These are phyloP conservation scores for Chaetomiaceae sp. DNA, from an alignment of 2,329 filamentous ascomycete species.

Conservation along the genomic window DNA sequence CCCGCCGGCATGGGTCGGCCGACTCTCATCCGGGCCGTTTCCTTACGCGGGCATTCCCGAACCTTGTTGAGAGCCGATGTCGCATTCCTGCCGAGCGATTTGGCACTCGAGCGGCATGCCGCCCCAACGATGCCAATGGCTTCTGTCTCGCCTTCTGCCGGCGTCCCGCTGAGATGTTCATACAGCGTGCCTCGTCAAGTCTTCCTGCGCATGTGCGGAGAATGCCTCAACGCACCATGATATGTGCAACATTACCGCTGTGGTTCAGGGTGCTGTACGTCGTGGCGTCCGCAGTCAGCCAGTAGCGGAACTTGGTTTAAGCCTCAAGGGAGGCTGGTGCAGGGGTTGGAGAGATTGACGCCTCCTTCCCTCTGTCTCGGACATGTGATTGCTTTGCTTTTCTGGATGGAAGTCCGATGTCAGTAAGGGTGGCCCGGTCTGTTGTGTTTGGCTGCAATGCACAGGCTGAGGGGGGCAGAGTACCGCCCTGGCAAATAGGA, in stretches of 20 bases:
- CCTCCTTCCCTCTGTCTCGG: no score
- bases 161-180: not conserved
- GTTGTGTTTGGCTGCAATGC: no score
- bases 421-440: no score
- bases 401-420: not conserved
- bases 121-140: not conserved
- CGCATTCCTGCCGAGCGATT: constrained; percentile 4
- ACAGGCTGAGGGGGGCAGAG: no score
- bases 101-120: not conserved
- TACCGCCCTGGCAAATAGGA: no score
- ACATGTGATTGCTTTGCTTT: not conserved
- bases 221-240: no score
- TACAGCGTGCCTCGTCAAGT: no score
- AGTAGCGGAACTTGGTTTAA: not conserved
- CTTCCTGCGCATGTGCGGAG: no score
- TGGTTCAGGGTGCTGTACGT: not conserved
- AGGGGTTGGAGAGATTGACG: no score
- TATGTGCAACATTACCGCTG: no score
- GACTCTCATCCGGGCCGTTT: constrained; percentile 10
- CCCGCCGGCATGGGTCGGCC: constrained; percentile 1
- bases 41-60: constrained; percentile 13
- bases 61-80: constrained; percentile 9
- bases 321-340: constrained; percentile 2
- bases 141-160: not conserved
- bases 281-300: not conserved